These are phyloP conservation scores for Neurospora sublineolata DNA, from an alignment of 495 filamentous ascomycete species.

Conservation along the genomic window DNA sequence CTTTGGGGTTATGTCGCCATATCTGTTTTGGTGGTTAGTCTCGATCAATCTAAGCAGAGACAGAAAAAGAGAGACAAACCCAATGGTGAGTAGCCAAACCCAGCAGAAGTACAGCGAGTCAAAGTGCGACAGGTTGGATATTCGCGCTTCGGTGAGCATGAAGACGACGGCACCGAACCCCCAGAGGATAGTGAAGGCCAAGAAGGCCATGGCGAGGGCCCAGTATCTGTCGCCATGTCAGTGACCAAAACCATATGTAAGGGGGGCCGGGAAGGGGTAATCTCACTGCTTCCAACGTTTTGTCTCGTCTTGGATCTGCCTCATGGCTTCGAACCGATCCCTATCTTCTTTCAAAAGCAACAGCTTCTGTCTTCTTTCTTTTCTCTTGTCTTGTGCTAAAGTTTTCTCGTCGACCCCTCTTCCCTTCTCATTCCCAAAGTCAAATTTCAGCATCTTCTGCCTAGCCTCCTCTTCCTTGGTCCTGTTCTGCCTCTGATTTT, in stretches of 20 bases:
- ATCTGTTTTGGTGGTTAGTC: conserved; percentile 19
- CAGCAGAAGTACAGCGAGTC: conserved; percentile 66
- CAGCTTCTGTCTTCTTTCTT: conserved; percentile 41
- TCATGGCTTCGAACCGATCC: conserved; percentile 68
- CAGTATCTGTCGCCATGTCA: conserved; percentile 30
- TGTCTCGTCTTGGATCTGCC: conserved; percentile 53
- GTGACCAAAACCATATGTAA: not conserved
- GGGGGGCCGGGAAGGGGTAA: not conserved
- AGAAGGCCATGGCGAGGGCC: conserved; percentile 45
- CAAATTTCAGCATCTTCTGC: not conserved
- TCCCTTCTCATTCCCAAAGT: conserved; percentile 12
- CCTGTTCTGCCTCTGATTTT: not conserved
- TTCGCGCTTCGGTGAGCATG: conserved; percentile 26
- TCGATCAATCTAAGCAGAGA: no score
- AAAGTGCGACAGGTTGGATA: conserved; percentile 56
- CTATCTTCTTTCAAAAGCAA: conserved; percentile 42
- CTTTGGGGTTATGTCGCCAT: conserved; percentile 54
- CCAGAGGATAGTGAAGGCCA: conserved; percentile 57
- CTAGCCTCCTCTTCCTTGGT: not conserved
- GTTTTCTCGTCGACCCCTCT: conserved; percentile 15
- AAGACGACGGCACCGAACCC: conserved; percentile 61
- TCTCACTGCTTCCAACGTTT: conserved; percentile 42
- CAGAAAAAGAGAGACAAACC: conserved; percentile 16
- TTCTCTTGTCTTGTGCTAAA: conserved; percentile 39
- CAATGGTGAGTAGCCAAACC: conserved; percentile 61